phyloP scores from a whole-genome alignment of 108 stramenopile genomes.

The Fragilaria crotonensis region DNA sequence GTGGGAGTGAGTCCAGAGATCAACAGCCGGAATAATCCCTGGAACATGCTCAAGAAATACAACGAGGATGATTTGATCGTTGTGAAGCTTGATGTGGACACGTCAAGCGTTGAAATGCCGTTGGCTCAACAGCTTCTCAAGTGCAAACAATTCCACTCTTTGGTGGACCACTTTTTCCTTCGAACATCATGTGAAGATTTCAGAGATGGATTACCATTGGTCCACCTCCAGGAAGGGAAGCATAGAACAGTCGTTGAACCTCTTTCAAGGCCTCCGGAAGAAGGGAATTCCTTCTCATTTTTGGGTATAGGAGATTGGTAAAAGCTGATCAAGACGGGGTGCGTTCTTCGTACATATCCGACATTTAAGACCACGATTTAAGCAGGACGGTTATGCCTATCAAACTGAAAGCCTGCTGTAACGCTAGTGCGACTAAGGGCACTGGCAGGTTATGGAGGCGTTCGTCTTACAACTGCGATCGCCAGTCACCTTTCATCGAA shows the following conservation, averaged over 20 bases:
- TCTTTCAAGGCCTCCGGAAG: conserved; percentile 35
- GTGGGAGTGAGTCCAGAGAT: conserved; percentile 25
- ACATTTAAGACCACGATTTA: no score
- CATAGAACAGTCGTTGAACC: conserved; percentile 33
- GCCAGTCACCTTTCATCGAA: no score
- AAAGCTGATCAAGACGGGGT: no score
- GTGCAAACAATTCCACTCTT: neutral
- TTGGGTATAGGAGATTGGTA: no score
- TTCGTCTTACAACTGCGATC: no score
- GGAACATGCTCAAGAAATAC: conserved; percentile 25
- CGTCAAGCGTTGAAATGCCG: conserved; percentile 27
- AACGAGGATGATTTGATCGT: conserved; percentile 52
- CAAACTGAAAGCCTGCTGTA: no score
- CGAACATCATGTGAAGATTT: conserved; percentile 53
- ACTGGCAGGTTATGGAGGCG: no score
- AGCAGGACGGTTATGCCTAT: no score
- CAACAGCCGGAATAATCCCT: conserved; percentile 36
- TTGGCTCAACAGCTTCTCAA: conserved; percentile 31
- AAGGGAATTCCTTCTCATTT: conserved; percentile 53
- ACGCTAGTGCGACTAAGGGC: no score
- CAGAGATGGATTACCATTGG: conserved; percentile 30
- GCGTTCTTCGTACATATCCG: no score
- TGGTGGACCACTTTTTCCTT: conserved; percentile 71
- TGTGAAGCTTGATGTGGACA: conserved; percentile 59
- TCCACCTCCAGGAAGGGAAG: conserved; percentile 20